Evolutionary conservation across 2,329 filamentous ascomycete species (phyloP), one percentile per base, ranked within the genome.

Genomic region (Zasmidium angulare): DNA sequence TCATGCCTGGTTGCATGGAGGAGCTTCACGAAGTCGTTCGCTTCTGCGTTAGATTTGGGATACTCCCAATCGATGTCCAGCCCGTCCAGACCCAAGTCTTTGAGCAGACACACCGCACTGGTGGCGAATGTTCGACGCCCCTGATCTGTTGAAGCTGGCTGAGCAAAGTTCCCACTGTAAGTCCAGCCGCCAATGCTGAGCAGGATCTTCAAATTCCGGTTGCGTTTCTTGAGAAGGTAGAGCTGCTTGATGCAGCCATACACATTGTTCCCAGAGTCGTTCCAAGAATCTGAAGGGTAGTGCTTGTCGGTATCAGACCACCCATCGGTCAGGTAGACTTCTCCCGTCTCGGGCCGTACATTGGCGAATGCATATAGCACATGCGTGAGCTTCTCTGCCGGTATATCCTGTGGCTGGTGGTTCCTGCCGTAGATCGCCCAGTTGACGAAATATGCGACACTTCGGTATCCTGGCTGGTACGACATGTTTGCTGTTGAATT

Each of bases 311-410:
- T 68, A 61, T 93, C 90, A 22, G 89, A 82, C 73, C 84, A 92
- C 1, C 79, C 75, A 68, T 95, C 90, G 1, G 84, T 87, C 7
- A 90, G 79, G 69, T 82, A 84, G 10, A 96, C 91, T 75, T 96
- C 90, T 52, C 93, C 93, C 29, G 83, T 86, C 2, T 93, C 90
- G 2, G 87, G 82, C 2, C 85, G 84, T 59, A 96, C 85, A 72
- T 97, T 96, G 71, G 91, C 93, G 76, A 98, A 98, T 17, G 93
- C 83, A 69, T 97, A 97, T 17, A 97, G 85, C 3, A 98, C 77
- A 71, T 98, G 93, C 0, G 93, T 98, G 46, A 97, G 84, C 57
- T 90, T 89, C 56, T 92, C 84, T 2, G 83, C 86, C 0, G 90
- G 90, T 4, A 98, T 83, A 71, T 96, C 86, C 71, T 96, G 89